These are phyloP conservation scores for Dactylellina cionopaga DNA, from an alignment of 2,329 filamentous ascomycete genomes.

Conservation along the genomic window DNA sequence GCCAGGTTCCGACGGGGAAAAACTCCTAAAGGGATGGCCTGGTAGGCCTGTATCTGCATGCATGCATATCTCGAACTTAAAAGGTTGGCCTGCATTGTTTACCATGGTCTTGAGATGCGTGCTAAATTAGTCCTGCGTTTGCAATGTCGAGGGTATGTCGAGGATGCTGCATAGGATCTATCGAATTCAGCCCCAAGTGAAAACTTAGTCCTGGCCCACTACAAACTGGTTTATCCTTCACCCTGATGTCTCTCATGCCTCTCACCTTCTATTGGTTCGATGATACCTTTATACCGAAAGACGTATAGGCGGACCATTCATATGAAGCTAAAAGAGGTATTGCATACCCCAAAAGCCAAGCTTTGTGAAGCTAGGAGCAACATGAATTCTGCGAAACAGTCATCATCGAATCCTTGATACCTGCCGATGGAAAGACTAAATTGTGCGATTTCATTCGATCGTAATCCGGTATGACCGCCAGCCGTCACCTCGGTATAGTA, in stretches of 20 bases:
- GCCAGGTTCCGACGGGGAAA: conserved; percentile 26
- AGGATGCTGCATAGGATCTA: conserved; percentile 5
- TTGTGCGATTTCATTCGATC: conserved; percentile 23
- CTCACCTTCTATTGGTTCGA: conserved; percentile 11
- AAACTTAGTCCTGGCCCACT: conserved; percentile 14
- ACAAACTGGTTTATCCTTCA: conserved; percentile 8
- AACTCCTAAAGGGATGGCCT: conserved; percentile 16
- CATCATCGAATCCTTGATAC: conserved; percentile 40
- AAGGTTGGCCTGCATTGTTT: too few relatives aligned
- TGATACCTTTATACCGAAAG: background rate
- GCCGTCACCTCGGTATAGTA: conserved; percentile 1
- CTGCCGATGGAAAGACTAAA: conserved; percentile 4
- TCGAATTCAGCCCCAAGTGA: conserved; percentile 18
- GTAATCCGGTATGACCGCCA: conserved; percentile 11
- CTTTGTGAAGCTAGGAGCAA: background rate
- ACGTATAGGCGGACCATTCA: background rate
- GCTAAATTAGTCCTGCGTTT: conserved; percentile 3
- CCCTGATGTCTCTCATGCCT: conserved; percentile 5
- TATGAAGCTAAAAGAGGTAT: background rate
- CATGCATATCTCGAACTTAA: background rate
- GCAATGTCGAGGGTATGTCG: too few relatives aligned
- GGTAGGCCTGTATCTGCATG: conserved; percentile 14
- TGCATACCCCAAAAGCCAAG: background rate
- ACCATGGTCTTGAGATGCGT: background rate
- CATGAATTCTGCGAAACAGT: conserved; percentile 3